These are phyloP conservation scores for Fusarium xyrophilum DNA, from an alignment of 2,329 filamentous ascomycete species.

Conservation along the genomic window DNA sequence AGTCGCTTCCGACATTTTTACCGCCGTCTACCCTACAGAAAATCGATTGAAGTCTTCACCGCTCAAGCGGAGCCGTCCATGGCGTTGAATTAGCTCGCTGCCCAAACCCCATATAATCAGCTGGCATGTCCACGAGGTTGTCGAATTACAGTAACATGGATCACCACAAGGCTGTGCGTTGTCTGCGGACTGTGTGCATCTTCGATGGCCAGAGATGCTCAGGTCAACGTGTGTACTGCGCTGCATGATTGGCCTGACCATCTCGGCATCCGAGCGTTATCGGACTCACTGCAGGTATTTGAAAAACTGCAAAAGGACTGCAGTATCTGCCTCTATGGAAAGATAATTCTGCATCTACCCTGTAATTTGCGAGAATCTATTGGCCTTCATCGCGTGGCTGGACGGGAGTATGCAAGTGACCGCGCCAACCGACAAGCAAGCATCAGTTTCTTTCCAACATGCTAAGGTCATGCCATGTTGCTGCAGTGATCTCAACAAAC, in stretches of 20 bases:
- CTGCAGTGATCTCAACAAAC: slow-evolving; percentile 30
- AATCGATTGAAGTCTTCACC: slow-evolving; percentile 32
- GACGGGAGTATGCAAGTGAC: slow-evolving; percentile 27
- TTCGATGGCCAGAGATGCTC: slow-evolving; percentile 17
- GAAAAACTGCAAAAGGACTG: background rate
- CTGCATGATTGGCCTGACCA: slow-evolving; percentile 6
- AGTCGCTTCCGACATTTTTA: slow-evolving; percentile 29
- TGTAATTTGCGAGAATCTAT: slow-evolving; percentile 19
- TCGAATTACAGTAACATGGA: slow-evolving; percentile 15
- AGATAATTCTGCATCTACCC: slow-evolving; percentile 24
- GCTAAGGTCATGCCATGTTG: slow-evolving; percentile 33
- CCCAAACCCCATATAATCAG: slow-evolving; percentile 37
- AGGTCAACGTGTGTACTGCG: slow-evolving; percentile 21
- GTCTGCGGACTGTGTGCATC: slow-evolving; percentile 7
- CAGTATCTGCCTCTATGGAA: slow-evolving; percentile 12
- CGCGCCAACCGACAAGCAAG: slow-evolving; percentile 18
- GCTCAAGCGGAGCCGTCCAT: slow-evolving; percentile 33
- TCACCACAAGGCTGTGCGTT: slow-evolving; percentile 16
- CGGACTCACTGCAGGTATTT: slow-evolving; percentile 4
- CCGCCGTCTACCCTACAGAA: slow-evolving; percentile 40
- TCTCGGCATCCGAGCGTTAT: slow-evolving; percentile 8
- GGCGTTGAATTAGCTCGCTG: slow-evolving; percentile 28
- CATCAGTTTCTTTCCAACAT: slow-evolving; percentile 5
- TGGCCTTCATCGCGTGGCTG: slow-evolving; percentile 22
- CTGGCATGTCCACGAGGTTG: slow-evolving; percentile 33